Conservation (phyloP, 2,329 filamentous ascomycete genomes). For the Sporothrix humicola region DNA sequence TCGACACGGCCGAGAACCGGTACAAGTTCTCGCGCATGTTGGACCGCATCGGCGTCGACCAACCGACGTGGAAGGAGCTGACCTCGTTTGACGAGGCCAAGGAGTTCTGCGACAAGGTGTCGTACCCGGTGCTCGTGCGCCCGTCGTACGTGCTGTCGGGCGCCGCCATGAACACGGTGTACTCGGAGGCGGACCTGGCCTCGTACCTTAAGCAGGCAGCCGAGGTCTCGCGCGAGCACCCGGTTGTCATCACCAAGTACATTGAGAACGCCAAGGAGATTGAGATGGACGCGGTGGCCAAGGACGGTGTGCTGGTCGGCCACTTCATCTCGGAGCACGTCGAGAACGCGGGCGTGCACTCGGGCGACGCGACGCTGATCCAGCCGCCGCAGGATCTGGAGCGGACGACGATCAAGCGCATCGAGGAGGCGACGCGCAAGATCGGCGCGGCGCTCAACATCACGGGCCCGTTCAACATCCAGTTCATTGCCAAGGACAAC, state of each 20-base stretch:
- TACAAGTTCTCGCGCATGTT: constrained; percentile 99
- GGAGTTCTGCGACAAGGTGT: constrained; percentile 84
- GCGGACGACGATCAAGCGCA: constrained; percentile 83
- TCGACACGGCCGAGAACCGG: constrained; percentile 94
- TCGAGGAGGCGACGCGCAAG: constrained; percentile 93
- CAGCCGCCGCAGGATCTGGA: constrained; percentile 93
- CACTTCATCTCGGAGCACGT: constrained; percentile 99
- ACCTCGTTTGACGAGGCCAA: constrained; percentile 92
- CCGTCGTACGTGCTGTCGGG: constrained; percentile 97
- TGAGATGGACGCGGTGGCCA: constrained; percentile 97
- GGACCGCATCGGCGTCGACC: constrained; percentile 91
- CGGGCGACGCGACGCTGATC: constrained; percentile 94
- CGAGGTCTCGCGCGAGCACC: constrained; percentile 92
- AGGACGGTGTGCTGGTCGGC: constrained; percentile 84
- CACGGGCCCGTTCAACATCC: constrained; percentile 97
- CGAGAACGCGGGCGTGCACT: constrained; percentile 98
- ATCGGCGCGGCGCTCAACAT: constrained; percentile 94
- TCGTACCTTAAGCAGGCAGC: constrained; percentile 87
- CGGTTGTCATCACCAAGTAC: constrained; percentile 98
- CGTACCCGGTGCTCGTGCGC: constrained; percentile 91
- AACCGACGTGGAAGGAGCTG: constrained; percentile 97
- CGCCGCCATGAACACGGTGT: constrained; percentile 99
- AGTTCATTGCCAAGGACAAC: constrained; percentile 99
- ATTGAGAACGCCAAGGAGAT: constrained; percentile 99
- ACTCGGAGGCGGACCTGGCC: constrained; percentile 90